A percentile compares a stretch with the other conserved stretches of the same genome.
phyloP scores from a whole-genome alignment of 1,284 basidiomycete species.

The Trametes pubescens region DNA sequence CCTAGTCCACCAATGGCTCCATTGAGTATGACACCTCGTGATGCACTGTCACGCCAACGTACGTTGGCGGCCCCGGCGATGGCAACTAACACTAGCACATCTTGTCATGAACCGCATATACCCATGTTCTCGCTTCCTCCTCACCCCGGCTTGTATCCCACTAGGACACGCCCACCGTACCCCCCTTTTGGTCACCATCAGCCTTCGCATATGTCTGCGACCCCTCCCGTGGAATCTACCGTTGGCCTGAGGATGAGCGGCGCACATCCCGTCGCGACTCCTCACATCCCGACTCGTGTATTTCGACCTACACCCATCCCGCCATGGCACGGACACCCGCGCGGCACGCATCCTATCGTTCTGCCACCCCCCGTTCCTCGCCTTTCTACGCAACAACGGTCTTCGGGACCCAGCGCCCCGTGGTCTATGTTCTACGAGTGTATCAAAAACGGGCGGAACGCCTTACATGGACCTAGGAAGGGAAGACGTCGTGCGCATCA shows the following conservation, averaged over 20 bases:
- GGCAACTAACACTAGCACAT: no score
- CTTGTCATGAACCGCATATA: background rate
- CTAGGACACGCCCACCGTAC: background rate
- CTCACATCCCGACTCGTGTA: background rate
- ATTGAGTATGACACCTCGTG: background rate
- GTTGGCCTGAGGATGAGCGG: background rate
- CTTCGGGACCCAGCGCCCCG: conserved; percentile 1
- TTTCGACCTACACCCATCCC: background rate
- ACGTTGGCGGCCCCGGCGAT: background rate
- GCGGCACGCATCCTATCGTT: background rate
- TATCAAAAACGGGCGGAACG: conserved; percentile 12
- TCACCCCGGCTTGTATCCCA: conserved; percentile 1
- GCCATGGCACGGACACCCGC: background rate
- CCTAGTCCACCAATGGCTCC: background rate
- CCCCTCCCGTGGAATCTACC: background rate
- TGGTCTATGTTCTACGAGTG: conserved; percentile 29
- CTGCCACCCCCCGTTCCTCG: background rate
- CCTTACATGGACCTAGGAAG: background rate
- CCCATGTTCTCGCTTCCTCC: conserved; percentile 1
- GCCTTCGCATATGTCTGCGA: background rate
- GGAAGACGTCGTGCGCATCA: background rate
- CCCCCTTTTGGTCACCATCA: background rate
- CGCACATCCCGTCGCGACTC: background rate
- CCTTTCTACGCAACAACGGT: background rate
- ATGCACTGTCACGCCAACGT: background rate